Evolutionary conservation across 2,329 filamentous ascomycete species (phyloP).

Genomic region (Fusarium sp.): DNA sequence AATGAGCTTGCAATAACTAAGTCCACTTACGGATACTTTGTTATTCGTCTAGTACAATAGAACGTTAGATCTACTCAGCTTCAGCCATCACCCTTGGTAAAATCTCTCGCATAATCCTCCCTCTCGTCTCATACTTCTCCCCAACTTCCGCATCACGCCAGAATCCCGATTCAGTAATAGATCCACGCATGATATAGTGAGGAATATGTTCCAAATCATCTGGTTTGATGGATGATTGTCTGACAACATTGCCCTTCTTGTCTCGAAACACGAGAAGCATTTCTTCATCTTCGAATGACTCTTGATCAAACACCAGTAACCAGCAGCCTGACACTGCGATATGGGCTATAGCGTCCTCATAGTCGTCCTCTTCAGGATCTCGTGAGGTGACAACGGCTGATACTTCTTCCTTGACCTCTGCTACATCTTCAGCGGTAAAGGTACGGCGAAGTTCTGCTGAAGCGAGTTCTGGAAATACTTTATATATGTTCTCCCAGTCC

Average conservation of each 20-base stretch:
- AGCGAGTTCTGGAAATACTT: background rate
- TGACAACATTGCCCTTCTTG: background rate
- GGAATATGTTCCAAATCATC: fast-evolving
- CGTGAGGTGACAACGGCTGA: fast-evolving
- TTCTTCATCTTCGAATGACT: background rate
- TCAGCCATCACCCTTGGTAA: fast-evolving
- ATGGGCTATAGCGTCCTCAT: background rate
- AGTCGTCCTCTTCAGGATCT: background rate
- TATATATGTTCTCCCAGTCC: background rate
- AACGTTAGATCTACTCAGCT: fast-evolving
- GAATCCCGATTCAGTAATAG: background rate
- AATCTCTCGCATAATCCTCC: background rate
- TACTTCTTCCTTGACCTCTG: background rate
- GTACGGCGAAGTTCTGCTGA: background rate
- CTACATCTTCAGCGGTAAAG: background rate
- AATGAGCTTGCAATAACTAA: slow-evolving; percentile 2
- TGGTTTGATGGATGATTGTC: background rate
- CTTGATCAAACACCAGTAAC: background rate
- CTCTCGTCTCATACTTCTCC: background rate
- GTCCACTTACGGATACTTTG: no score
- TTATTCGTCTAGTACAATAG: no score
- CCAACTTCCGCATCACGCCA: background rate
- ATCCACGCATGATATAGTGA: background rate
- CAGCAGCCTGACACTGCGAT: background rate
- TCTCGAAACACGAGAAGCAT: background rate